Base-by-base conservation (phyloP, 2,329 filamentous ascomycete species). In the Colletotrichum musicola region DNA sequence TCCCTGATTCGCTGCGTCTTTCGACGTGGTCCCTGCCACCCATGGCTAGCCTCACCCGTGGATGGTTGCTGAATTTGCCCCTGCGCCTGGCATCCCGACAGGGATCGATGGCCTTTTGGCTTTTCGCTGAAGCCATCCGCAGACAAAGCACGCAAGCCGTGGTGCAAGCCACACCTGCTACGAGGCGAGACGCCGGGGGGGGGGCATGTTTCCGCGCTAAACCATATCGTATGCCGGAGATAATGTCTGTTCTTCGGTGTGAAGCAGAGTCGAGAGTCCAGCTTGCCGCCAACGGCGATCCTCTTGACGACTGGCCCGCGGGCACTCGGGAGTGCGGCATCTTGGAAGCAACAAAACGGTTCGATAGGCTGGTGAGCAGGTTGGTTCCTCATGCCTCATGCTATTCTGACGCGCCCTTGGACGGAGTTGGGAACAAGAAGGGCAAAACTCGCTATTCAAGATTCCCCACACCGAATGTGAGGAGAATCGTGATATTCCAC, bases 71-170 rank as follows among this genome's bases (percentile, higher is more conserved):
- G 50, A 50, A 18, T 60, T 51, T 50, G 55, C 62, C 42, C 50
- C 56, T 62, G 50, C 44, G 46, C 13, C 27, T 58, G 46, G 47
- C 64, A 54, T 47, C 22, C 22, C 35, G 44, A 68, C 64, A 68
- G 50, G 64, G 61, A 59, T 64, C 38, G 46, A 30, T 40, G 38
- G 18, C 10, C 10, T 47, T 47, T 49, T 38, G 49, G 56, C 51
- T 58, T 58, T 38, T 58, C 25, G 51, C 50, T 62, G 64, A 69
- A 58, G 63, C 56, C 51, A 58, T 66, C 44, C 53, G 27, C 25
- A 54, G 27, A 62, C 62, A 67, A 69, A 69, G 57, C 53, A 50
- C 51, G 62, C 55, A 64, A 68, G 64, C 60, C 60, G 46, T 66
- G 42, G 58, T 53, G 20, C 57, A 69, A 69, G 67, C 67, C 67